Percentiles rank a stretch among this genome's conserved stretches.
These are phyloP conservation scores for Colletotrichum scovillei DNA, from an alignment of 2,329 filamentous ascomycete genomes.

Conservation along the genomic window DNA sequence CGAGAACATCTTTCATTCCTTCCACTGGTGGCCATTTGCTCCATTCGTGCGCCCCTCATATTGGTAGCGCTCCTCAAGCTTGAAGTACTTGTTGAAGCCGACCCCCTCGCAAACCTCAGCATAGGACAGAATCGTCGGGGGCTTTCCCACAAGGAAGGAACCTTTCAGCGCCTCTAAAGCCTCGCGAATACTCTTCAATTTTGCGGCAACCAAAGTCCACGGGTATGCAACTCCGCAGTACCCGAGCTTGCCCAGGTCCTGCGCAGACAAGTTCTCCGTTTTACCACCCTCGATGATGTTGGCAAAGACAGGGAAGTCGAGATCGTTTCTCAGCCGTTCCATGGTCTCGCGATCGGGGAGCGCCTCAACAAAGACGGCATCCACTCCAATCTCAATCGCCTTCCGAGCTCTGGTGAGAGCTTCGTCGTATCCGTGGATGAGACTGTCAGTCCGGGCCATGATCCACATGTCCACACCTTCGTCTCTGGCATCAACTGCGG, in stretches of 20 bases:
- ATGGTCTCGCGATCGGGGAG: conserved; percentile 56
- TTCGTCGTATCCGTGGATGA: conserved; percentile 57
- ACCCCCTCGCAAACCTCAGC: conserved; percentile 57
- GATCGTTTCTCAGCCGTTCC: conserved; percentile 48
- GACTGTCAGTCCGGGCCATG: conserved; percentile 55
- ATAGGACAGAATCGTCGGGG: conserved; percentile 55
- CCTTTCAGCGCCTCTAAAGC: conserved; percentile 52
- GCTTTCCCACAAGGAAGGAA: conserved; percentile 53
- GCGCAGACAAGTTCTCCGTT: conserved; percentile 48
- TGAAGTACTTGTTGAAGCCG: conserved; percentile 55
- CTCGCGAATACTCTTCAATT: conserved; percentile 52
- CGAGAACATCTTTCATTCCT: not conserved
- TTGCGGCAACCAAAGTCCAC: conserved; percentile 56
- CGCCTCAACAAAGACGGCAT: conserved; percentile 56
- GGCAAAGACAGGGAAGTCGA: conserved; percentile 52
- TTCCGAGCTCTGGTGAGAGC: conserved; percentile 53
- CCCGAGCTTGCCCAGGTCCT: conserved; percentile 49
- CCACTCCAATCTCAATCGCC: conserved; percentile 55
- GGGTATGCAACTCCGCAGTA: conserved; percentile 56
- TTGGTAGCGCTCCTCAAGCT: conserved; percentile 25
- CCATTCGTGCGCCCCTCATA: conserved; percentile 22
- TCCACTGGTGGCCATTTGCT: conserved; percentile 30
- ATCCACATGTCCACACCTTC: conserved; percentile 58
- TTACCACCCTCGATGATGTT: conserved; percentile 51
- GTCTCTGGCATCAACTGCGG: conserved; percentile 57